These are phyloP conservation scores for Pseudocercospora fijiensis DNA, from an alignment of 2,329 filamentous ascomycete species.

Conservation along the genomic window DNA sequence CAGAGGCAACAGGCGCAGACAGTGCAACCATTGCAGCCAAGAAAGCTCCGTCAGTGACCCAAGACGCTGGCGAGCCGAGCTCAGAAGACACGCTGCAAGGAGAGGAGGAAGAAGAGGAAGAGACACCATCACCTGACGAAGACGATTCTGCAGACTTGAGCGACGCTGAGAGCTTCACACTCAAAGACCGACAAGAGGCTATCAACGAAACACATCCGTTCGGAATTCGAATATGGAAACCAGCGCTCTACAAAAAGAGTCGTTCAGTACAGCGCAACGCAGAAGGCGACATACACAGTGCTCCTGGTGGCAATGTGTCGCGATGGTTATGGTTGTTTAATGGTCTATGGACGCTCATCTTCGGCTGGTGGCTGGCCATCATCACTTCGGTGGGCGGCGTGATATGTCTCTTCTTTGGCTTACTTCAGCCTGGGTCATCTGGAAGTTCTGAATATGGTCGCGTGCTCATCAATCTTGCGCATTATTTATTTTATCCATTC, in stretches of 20 bases:
- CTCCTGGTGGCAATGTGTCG: conserved; percentile 82
- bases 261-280: conserved; percentile 94
- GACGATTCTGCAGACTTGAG: conserved; percentile 73
- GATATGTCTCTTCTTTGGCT: conserved; percentile 73
- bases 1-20: conserved; percentile 33
- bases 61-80: conserved; percentile 30
- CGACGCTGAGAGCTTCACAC: conserved; percentile 94
- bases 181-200: conserved; percentile 93
- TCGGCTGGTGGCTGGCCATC: conserved; percentile 93
- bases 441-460: conserved; percentile 83
- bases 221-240: conserved; percentile 98
- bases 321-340: conserved; percentile 86
- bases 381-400: conserved; percentile 72
- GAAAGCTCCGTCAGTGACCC: conserved; percentile 13
- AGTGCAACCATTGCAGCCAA: conserved; percentile 5
- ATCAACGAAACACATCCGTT: conserved; percentile 99
- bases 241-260: conserved; percentile 95
- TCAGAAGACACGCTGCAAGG: conserved; percentile 45
- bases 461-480: conserved; percentile 77
- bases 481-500: conserved; percentile 93
- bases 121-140: conserved; percentile 44
- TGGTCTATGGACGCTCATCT: conserved; percentile 81
- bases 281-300: conserved; percentile 94
- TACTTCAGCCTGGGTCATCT: conserved; percentile 69
- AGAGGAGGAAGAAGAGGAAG: conserved; percentile 42